Percentiles rank a stretch among this genome's conserved stretches.
Conservation (phyloP, 2,329 filamentous ascomycete genomes). For the Fusarium udum region DNA sequence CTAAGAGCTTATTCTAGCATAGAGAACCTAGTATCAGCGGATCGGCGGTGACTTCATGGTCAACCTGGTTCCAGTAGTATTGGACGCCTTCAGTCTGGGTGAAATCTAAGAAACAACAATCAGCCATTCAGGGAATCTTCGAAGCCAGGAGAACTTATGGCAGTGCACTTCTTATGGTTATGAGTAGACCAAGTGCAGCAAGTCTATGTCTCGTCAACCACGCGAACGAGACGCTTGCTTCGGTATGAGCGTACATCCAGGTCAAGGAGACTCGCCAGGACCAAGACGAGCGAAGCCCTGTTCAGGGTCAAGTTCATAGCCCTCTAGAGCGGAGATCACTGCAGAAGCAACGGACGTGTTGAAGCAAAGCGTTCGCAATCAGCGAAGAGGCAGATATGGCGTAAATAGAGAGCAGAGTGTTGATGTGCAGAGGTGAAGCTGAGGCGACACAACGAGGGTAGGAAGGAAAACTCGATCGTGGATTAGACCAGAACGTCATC, state of each 20-base stretch:
- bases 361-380: not conserved
- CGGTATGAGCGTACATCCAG: not conserved
- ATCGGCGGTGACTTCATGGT: not conserved
- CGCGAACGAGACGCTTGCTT: not conserved
- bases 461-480: too few species aligned
- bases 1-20: too few species aligned
- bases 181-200: not conserved
- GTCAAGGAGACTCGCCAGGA: not conserved
- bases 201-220: not conserved
- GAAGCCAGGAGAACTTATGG: accelerated
- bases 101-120: too few species aligned
- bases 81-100: not conserved
- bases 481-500: too few species aligned
- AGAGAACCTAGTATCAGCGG: too few species aligned
- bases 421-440: too few species aligned
- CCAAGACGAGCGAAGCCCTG: not conserved
- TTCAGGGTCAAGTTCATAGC: not conserved
- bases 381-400: too few species aligned
- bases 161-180: accelerated
- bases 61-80: not conserved
- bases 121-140: too few species aligned
- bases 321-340: not conserved
- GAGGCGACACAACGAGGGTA: too few species aligned
- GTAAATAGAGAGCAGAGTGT: too few species aligned
- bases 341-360: not conserved